phyloP scores from a whole-genome alignment of 495 filamentous ascomycete genomes.

The Xylaria curta region DNA sequence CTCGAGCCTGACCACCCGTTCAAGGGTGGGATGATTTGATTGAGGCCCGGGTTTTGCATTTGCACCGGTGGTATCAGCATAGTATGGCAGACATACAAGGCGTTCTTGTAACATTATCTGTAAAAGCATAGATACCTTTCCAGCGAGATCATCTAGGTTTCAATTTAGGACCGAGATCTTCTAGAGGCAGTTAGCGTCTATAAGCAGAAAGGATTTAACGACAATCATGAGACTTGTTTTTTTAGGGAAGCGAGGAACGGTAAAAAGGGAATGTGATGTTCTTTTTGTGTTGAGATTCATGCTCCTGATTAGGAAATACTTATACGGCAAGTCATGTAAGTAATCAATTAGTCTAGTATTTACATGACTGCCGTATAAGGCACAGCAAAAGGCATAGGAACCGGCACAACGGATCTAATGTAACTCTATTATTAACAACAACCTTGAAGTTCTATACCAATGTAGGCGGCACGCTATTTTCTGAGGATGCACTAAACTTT shows the following conservation, averaged over 20 bases:
- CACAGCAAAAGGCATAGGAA: neutral
- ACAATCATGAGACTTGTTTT: neutral
- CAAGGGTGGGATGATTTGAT: neutral
- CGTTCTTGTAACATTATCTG: conserved; percentile 12
- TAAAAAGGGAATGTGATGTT: neutral
- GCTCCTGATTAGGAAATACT: neutral
- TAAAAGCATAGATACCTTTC: neutral
- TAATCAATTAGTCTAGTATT: neutral
- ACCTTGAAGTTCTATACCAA: too few species aligned
- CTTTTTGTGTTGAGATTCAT: neutral
- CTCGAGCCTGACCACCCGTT: neutral
- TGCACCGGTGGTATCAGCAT: conserved; percentile 6
- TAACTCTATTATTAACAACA: neutral
- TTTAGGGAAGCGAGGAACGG: neutral
- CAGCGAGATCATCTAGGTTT: neutral
- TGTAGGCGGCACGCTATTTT: too few species aligned
- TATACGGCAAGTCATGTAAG: too few species aligned
- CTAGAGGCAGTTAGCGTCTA: neutral
- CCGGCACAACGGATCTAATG: neutral
- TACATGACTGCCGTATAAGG: neutral
- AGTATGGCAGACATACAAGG: neutral
- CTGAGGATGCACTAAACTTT: neutral
- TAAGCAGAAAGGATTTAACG: neutral
- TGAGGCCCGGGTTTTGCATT: conserved; percentile 3
- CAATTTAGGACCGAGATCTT: neutral